Conservation (phyloP, 2,329 filamentous ascomycete species). For the Beauveria caledonica region DNA sequence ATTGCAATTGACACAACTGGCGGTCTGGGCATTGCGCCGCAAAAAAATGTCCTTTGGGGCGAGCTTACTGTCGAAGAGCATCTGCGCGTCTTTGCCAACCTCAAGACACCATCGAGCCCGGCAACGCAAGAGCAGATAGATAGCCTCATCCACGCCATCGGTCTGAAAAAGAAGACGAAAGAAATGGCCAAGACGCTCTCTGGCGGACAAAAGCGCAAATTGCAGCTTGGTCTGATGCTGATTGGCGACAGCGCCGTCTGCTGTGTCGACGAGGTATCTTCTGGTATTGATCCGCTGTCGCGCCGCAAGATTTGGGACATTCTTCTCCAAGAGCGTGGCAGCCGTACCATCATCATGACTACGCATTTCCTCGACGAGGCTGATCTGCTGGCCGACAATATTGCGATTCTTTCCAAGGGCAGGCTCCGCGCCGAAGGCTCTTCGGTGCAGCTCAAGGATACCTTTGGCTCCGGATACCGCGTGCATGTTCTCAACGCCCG, state of each 20-base stretch:
- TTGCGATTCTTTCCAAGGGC: conserved; percentile 62
- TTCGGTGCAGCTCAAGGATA: conserved; percentile 59
- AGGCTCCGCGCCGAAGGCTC: conserved; percentile 58
- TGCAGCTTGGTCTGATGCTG: conserved; percentile 73
- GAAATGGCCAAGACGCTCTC: conserved; percentile 57
- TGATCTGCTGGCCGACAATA: conserved; percentile 62
- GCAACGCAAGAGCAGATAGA: conserved; percentile 35
- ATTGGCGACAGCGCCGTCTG: conserved; percentile 65
- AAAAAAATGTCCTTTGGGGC: conserved; percentile 71
- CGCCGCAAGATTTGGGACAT: conserved; percentile 46
- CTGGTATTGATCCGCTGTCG: conserved; percentile 64
- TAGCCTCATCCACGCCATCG: conserved; percentile 52
- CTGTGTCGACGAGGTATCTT: conserved; percentile 67
- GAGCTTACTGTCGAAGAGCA: conserved; percentile 65
- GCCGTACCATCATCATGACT: conserved; percentile 60
- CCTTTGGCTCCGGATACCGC: conserved; percentile 42
- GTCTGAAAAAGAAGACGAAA: conserved; percentile 54
- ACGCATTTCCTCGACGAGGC: conserved; percentile 74
- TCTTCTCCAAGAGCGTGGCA: conserved; percentile 56
- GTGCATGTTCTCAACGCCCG: conserved; percentile 20
- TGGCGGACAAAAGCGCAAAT: conserved; percentile 68
- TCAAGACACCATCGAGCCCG: conserved; percentile 47
- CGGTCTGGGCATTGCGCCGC: conserved; percentile 65
- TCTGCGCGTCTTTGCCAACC: conserved; percentile 58
- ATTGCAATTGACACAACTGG: conserved; percentile 58